Conservation (phyloP, 345 rosid genomes). For the Brassica napus region DNA sequence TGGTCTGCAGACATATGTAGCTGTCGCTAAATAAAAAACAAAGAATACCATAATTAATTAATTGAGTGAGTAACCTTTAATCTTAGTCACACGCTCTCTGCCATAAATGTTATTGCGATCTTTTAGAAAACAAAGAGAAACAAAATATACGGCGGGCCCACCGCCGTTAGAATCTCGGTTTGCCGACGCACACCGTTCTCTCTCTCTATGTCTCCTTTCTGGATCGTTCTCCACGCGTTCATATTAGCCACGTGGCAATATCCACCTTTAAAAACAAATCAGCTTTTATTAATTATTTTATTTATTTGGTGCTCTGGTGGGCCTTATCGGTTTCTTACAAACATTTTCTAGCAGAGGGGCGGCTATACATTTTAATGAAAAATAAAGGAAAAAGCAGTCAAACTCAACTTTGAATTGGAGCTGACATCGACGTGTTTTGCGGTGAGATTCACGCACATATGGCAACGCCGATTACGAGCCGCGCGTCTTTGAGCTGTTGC, state of each 20-base stretch:
- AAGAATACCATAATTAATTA: not conserved
- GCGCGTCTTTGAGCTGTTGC: no score
- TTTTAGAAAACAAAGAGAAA: conserved; percentile 35
- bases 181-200: conserved; percentile 40
- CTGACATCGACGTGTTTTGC: not conserved
- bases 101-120: conserved; percentile 35
- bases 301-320: conserved; percentile 16
- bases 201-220: conserved; percentile 31
- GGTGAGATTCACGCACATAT: no score
- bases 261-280: not conserved
- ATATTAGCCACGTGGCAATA: conserved; percentile 34
- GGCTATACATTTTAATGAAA: conserved; percentile 2
- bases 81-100: conserved; percentile 25
- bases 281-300: not conserved
- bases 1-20: conserved; percentile 31
- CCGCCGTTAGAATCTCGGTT: conserved; percentile 40
- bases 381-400: conserved; percentile 20
- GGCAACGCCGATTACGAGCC: no score
- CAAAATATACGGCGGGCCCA: conserved; percentile 36
- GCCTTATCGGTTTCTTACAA: not conserved
- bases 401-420: conserved; percentile 28
- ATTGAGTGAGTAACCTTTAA: conserved; percentile 1
- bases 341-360: conserved; percentile 19
- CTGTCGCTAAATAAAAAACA: conserved; percentile 21
- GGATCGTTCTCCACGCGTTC: conserved; percentile 40